These are phyloP conservation scores for Penicillium cataractarum DNA, from an alignment of 495 filamentous ascomycete genomes.

Conservation along the genomic window DNA sequence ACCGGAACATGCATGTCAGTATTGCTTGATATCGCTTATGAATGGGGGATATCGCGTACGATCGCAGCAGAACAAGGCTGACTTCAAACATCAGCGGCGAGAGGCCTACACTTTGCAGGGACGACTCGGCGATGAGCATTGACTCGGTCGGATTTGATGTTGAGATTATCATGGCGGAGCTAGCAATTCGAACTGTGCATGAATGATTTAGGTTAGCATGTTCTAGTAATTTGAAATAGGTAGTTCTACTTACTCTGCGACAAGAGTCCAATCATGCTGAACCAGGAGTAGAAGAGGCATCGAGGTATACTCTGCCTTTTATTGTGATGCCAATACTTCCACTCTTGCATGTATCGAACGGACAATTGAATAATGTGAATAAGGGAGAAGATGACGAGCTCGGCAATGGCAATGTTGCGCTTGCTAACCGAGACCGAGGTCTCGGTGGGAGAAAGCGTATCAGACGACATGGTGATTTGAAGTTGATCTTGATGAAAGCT, in stretches of 20 bases:
- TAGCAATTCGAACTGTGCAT: slow-evolving; percentile 34
- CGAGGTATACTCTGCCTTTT: slow-evolving; percentile 26
- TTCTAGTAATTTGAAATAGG: neutral
- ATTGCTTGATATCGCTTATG: neutral
- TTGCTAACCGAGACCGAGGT: slow-evolving; percentile 23
- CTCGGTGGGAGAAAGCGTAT: slow-evolving; percentile 2
- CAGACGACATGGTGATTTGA: slow-evolving; percentile 3
- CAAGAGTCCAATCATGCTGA: slow-evolving; percentile 34
- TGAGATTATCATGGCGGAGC: slow-evolving; percentile 33
- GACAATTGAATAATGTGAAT: slow-evolving; percentile 30
- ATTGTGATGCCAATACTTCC: slow-evolving; percentile 38
- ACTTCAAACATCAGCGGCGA: slow-evolving; percentile 43
- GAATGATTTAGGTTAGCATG: neutral
- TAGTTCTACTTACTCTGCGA: slow-evolving; percentile 30
- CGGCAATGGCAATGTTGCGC: slow-evolving; percentile 33
- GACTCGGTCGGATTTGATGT: slow-evolving; percentile 20
- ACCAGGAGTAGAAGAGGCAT: slow-evolving; percentile 37
- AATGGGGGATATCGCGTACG: slow-evolving; percentile 21
- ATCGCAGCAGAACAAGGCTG: slow-evolving; percentile 36
- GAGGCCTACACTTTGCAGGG: slow-evolving; percentile 37
- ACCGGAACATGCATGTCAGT: neutral
- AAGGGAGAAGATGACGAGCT: slow-evolving; percentile 32
- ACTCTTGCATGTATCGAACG: slow-evolving; percentile 34
- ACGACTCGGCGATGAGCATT: slow-evolving; percentile 31
- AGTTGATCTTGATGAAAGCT: neutral